phyloP scores from a whole-genome alignment of 1,284 basidiomycete genomes.

The Pseudozyma pruni region DNA sequence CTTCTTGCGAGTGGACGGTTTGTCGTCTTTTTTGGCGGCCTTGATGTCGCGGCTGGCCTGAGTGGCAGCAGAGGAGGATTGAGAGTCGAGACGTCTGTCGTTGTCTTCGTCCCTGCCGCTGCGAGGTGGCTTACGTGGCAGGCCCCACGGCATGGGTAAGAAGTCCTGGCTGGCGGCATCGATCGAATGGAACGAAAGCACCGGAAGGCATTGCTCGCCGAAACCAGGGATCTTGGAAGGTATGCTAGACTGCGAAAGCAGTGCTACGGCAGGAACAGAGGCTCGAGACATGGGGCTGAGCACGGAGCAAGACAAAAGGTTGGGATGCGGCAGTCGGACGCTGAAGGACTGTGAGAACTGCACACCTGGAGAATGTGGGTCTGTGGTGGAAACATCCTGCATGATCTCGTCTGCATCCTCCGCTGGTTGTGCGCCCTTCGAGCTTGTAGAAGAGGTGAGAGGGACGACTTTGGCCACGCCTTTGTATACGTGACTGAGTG shows the following conservation, averaged over 20 bases:
- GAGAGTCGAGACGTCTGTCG: constrained; percentile 15
- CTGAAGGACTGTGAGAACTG: constrained; percentile 30
- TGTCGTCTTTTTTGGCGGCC: constrained; percentile 20
- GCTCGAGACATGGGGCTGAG: constrained; percentile 24
- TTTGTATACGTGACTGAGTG: constrained; percentile 50
- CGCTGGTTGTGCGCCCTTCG: background rate
- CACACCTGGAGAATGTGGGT: background rate
- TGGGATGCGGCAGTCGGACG: constrained; percentile 57
- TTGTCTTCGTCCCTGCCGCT: constrained; percentile 8
- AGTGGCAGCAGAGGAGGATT: constrained; percentile 25
- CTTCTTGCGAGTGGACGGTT: constrained; percentile 21
- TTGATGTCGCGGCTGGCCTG: constrained; percentile 23
- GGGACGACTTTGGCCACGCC: constrained; percentile 48
- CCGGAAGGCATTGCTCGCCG: constrained; percentile 59
- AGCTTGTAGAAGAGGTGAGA: constrained; percentile 4
- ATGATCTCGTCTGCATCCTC: constrained; percentile 27
- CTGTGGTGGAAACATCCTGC: constrained; percentile 12
- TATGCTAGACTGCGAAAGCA: constrained; percentile 58
- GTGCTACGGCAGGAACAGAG: constrained; percentile 42
- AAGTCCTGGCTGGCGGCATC: constrained; percentile 46
- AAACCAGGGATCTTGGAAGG: constrained; percentile 54
- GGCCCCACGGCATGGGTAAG: constrained; percentile 54
- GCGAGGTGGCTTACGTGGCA: constrained; percentile 42
- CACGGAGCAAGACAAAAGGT: constrained; percentile 46
- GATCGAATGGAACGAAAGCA: constrained; percentile 63